phyloP scores from a whole-genome alignment of 352 stramenopile species.

The Phytophthora crassamura region DNA sequence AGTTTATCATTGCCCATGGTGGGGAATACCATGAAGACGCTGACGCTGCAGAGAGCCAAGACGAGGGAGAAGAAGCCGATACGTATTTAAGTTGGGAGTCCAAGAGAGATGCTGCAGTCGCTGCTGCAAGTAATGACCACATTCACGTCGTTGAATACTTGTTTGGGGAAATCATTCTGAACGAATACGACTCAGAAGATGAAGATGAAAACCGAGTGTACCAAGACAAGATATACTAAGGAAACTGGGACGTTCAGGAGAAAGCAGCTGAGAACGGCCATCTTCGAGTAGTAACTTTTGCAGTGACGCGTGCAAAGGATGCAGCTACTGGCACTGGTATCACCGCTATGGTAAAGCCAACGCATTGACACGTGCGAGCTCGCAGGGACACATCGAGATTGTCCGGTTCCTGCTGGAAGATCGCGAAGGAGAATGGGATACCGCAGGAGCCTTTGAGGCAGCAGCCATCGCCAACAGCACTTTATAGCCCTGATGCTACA shows the following conservation, averaged over 20 bases:
- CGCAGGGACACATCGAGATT: too few relatives aligned
- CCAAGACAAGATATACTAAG: background rate
- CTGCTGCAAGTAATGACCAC: background rate
- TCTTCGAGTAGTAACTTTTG: background rate
- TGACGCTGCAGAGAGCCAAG: background rate
- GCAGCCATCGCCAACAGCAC: too few relatives aligned
- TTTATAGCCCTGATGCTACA: too few relatives aligned
- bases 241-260: background rate
- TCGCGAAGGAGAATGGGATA: too few relatives aligned
- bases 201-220: background rate
- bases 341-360: too few relatives aligned
- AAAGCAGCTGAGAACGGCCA: background rate
- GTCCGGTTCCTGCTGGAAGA: too few relatives aligned
- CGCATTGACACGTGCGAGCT: too few relatives aligned
- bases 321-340: conserved; percentile 1
- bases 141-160: background rate
- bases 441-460: too few relatives aligned
- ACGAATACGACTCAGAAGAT: conserved; percentile 1
- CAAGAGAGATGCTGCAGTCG: background rate
- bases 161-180: background rate
- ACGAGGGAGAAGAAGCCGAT: background rate
- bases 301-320: background rate
- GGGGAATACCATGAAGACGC: background rate
- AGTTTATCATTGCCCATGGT: background rate
- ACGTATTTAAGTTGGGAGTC: background rate